Percentiles rank a stretch among this genome's conserved stretches.
Evolutionary conservation across 306 rosid species (phyloP).

Genomic region (Cucumis hystrix): DNA sequence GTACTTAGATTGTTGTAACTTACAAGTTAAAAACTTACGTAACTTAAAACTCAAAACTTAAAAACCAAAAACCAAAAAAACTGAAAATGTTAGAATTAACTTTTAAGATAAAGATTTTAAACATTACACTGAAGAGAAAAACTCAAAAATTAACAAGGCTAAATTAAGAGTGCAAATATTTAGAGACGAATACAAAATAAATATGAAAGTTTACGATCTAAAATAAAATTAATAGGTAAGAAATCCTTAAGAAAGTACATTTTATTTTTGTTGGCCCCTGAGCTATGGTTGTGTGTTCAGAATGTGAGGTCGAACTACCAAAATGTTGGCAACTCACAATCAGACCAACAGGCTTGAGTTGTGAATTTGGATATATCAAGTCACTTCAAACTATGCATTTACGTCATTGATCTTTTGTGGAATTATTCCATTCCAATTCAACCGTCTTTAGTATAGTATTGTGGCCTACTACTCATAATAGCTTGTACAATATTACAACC

Average conservation of each 20-base stretch:
- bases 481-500: not conserved
- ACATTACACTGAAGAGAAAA: too few relatives aligned
- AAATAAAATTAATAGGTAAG: not conserved
- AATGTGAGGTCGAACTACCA: constrained; percentile 71
- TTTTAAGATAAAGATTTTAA: too few relatives aligned
- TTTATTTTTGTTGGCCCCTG: not conserved
- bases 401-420: not conserved
- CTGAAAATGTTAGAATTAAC: too few relatives aligned
- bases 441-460: not conserved
- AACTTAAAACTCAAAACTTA: too few relatives aligned
- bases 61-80: too few relatives aligned
- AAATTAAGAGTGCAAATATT: too few relatives aligned
- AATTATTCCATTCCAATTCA: not conserved
- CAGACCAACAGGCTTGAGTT: constrained; percentile 21
- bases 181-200: not conserved
- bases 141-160: not conserved
- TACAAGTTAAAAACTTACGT: too few relatives aligned
- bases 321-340: constrained; percentile 23
- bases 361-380: constrained; percentile 1
- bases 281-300: constrained; percentile 19
- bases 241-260: not conserved
- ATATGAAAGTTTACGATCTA: not conserved
- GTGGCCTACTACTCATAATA: not conserved
- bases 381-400: not conserved
- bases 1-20: too few relatives aligned